Conservation (phyloP, 345 rosid species). For the Odontarrhena argentea region DNA sequence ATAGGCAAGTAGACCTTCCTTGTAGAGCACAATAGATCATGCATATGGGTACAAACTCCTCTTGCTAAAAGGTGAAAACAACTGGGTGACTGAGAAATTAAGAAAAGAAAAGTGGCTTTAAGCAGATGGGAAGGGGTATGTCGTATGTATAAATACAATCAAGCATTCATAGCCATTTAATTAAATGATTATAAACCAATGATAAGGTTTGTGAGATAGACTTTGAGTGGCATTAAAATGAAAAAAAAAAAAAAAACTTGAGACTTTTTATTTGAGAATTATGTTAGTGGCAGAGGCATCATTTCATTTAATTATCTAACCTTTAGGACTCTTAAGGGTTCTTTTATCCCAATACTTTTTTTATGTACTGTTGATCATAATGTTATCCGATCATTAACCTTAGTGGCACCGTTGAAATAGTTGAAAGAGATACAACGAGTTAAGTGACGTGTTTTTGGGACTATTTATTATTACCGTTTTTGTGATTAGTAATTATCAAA, state of each 20-base stretch:
- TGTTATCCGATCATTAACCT: too few species aligned
- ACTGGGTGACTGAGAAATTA: not conserved
- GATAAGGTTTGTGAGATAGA: constrained; percentile 37
- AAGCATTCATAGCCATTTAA: constrained; percentile 28
- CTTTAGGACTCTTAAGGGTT: constrained; percentile 36
- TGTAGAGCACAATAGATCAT: not conserved
- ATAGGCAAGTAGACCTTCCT: not conserved
- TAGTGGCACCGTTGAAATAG: too few species aligned
- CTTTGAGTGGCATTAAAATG: constrained; percentile 32
- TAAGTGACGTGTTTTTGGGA: too few species aligned
- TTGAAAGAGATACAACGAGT: too few species aligned
- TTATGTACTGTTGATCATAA: too few species aligned
- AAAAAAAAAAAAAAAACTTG: not conserved
- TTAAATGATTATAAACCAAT: constrained; percentile 26
- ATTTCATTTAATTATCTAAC: constrained; percentile 40
- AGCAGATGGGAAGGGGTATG: constrained; percentile 34
- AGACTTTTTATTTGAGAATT: constrained; percentile 15
- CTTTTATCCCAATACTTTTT: not conserved
- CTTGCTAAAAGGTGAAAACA: not conserved
- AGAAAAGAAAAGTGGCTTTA: constrained; percentile 32
- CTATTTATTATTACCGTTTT: too few species aligned
- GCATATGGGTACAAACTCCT: constrained; percentile 6
- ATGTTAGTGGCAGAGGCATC: constrained; percentile 40
- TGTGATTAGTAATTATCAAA: too few species aligned
- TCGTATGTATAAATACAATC: constrained; percentile 30